phyloP scores from a whole-genome alignment of 257 asterid genomes.

The Forsythia suspensa region DNA sequence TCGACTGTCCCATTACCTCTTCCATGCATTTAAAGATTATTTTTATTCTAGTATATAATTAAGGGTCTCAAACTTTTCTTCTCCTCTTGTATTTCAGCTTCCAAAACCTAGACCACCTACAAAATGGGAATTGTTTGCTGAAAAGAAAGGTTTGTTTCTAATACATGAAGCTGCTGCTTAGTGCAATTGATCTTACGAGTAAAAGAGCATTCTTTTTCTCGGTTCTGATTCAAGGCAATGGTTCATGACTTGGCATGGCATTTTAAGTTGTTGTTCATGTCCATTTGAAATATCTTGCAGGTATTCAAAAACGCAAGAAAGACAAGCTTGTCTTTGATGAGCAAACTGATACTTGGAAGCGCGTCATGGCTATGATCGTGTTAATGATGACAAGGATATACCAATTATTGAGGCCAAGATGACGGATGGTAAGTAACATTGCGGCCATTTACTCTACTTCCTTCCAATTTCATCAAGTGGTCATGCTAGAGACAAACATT shows the following conservation, averaged over 20 bases:
- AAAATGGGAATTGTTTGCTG: slow-evolving; percentile 86
- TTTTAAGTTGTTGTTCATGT: slow-evolving; percentile 5
- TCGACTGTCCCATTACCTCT: neutral
- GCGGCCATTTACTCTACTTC: too few species aligned
- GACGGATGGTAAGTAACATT: slow-evolving; percentile 61
- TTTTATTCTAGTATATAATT: slow-evolving; percentile 1
- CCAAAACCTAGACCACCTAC: slow-evolving; percentile 96
- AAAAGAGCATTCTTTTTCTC: slow-evolving; percentile 8
- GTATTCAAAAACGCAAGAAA: slow-evolving; percentile 66
- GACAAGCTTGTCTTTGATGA: slow-evolving; percentile 87
- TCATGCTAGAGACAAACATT: too few species aligned
- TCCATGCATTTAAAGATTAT: slow-evolving; percentile 3
- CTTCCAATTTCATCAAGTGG: too few species aligned
- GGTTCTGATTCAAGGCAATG: neutral
- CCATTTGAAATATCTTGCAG: slow-evolving; percentile 39
- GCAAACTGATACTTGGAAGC: slow-evolving; percentile 77
- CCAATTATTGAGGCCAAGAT: slow-evolving; percentile 94
- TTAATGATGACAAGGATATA: slow-evolving; percentile 83
- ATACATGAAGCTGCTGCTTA: neutral
- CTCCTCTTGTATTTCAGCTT: slow-evolving; percentile 48
- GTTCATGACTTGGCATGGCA: slow-evolving; percentile 2
- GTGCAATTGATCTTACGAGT: neutral
- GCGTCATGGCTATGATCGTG: slow-evolving; percentile 92
- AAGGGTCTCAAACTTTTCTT: slow-evolving; percentile 11
- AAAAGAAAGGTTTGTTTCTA: slow-evolving; percentile 70